Evolutionary conservation across 2,329 filamentous ascomycete genomes (phyloP).

Genomic region (Grosmannia clavigera): DNA sequence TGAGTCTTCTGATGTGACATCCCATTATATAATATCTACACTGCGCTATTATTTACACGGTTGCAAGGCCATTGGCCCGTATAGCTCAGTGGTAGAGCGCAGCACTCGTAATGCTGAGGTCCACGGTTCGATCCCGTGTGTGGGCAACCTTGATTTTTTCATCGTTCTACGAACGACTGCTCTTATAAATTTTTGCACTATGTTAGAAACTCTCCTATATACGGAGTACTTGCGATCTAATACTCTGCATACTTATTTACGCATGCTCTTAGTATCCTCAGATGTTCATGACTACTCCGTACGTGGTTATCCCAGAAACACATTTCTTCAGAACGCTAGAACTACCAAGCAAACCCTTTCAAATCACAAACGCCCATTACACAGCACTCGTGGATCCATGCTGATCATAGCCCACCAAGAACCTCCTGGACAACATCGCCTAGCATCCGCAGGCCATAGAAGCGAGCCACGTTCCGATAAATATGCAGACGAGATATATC

Average conservation of each 20-base stretch:
- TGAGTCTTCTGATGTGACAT: too few relatives aligned
- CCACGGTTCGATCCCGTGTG: conserved; percentile 11
- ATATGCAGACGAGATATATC: conserved; percentile 57
- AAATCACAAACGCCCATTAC: not conserved
- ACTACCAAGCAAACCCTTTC: not conserved
- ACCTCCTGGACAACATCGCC: conserved; percentile 59
- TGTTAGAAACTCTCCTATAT: too few relatives aligned
- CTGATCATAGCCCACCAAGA: conserved; percentile 28
- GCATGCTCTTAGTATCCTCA: too few relatives aligned
- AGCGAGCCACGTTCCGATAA: conserved; percentile 61
- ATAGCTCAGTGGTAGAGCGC: conserved; percentile 13
- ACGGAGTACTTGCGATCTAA: too few relatives aligned
- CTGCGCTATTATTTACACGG: not conserved
- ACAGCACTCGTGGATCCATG: not conserved
- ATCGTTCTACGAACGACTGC: not conserved
- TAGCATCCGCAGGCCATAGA: conserved; percentile 74
- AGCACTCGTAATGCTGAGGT: conserved; percentile 12
- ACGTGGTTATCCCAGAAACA: too few relatives aligned
- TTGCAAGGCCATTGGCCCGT: conserved; percentile 1
- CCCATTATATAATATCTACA: not conserved
- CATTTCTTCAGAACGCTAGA: not conserved
- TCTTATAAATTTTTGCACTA: not conserved
- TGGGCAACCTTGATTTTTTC: conserved; percentile 4
- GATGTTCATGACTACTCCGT: too few relatives aligned
- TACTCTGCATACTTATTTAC: not conserved